Evolutionary conservation across 371 early-diverging fungal genomes (phyloP), one percentile per base, ranked within the genome.

Genomic region (Rhizopus delemar): DNA sequence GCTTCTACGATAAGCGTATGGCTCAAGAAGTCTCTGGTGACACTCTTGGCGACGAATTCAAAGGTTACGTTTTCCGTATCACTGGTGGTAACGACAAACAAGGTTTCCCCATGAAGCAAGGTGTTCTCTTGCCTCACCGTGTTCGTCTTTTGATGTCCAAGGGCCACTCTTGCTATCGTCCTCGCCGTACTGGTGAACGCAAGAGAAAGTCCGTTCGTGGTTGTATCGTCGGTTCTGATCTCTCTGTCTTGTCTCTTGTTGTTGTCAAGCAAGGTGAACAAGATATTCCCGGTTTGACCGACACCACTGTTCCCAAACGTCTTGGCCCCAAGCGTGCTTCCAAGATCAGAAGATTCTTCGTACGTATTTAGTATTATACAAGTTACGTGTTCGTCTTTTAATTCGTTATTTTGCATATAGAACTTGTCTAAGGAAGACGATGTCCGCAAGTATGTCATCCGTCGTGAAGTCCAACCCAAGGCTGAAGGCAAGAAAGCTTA

Each of bases 61-160:
- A 93, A 86, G 99, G 99, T 64, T 97, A 95, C 86, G 90, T 97
- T 68, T 93, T 99, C 88, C 92, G 95, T 77, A 96, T 99, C 77
- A 93, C 96, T 63, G 99, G 99, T 75, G 99, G 99, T 73, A 95
- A 98, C 87, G 99, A 99, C 89, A 96, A 96, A 88, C 98, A 99
- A 88, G 99, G 99, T 81, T 92, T 92, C 90, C 93, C 93, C 74
- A 92, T 92, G 93, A 97, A 96, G 91, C 94, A 95, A 83, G 97
- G 97, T 88, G 92, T 99, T 62, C 86, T 96, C 62, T 82, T 90
- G 57, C 87, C 88, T 60, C 85, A 90, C 77, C 94, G 99, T 91
- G 94, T 96, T 64, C 92, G 97, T 66, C 91, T 98, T 68, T 83
- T 91, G 66, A 88, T 98, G 69, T 87, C 89, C 72, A 90, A 95